Percentiles rank a stretch among this genome's conserved stretches.
phyloP scores from a whole-genome alignment of 164 flowering plant genomes.

The Vitis labrusca region DNA sequence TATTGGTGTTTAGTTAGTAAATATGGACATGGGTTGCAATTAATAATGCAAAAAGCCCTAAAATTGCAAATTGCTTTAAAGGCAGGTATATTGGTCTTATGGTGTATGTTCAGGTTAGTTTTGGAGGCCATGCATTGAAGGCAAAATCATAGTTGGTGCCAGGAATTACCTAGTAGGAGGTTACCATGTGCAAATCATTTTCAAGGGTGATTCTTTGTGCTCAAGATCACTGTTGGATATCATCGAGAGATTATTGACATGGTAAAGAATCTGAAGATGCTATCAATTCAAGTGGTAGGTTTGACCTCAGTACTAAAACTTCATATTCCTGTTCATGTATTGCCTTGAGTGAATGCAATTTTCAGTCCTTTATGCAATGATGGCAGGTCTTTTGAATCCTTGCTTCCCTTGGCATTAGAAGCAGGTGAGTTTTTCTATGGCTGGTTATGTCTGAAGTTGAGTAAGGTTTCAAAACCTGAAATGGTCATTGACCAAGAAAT shows the following conservation, averaged over 20 bases:
- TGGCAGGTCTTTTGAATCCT: constrained; percentile 13
- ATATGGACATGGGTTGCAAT: constrained; percentile 2
- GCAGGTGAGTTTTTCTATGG: constrained; percentile 12
- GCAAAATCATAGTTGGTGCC: background rate
- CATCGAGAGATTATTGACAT: background rate
- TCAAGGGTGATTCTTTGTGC: background rate
- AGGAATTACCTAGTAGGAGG: constrained; percentile 3
- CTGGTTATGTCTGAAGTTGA: background rate
- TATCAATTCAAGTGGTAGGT: background rate
- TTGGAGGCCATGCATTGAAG: constrained; percentile 7
- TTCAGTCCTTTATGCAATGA: background rate
- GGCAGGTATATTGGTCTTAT: constrained; percentile 12
- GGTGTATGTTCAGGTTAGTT: constrained; percentile 19
- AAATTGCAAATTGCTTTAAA: constrained; percentile 3
- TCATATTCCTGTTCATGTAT: background rate
- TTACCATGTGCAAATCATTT: background rate
- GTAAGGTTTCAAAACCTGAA: background rate
- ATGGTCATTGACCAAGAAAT: background rate
- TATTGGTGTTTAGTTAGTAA: background rate
- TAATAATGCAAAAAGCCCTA: background rate
- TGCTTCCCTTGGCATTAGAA: constrained; percentile 6
- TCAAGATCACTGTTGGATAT: background rate
- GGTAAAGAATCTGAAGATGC: background rate
- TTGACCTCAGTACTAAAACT: background rate
- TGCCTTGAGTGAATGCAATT: background rate